Percentiles rank a stretch among this genome's conserved stretches.
Conservation (phyloP, 176 grass and related monocot species). For the Oryza brachyantha region DNA sequence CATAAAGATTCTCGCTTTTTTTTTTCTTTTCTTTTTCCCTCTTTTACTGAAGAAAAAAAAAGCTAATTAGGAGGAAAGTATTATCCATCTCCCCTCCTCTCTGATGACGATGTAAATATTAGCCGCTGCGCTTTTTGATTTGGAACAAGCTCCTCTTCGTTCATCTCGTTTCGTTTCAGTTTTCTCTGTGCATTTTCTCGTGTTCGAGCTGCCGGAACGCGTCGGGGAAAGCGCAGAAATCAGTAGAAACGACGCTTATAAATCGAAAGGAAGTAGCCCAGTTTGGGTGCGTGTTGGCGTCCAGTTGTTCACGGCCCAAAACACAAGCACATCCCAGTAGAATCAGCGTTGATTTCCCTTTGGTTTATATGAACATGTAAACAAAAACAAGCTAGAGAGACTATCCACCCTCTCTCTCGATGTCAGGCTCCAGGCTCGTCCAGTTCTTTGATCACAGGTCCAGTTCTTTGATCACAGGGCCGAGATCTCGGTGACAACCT, state of each 20-base stretch:
- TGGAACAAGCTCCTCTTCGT: background rate
- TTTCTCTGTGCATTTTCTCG: background rate
- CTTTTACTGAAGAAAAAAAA: background rate
- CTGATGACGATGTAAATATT: constrained; percentile 3
- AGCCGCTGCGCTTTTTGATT: background rate
- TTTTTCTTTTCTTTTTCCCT: background rate
- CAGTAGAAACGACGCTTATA: background rate
- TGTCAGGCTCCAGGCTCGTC: background rate
- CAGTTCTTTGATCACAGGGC: background rate
- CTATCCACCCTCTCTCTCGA: background rate
- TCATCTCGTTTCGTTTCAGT: background rate
- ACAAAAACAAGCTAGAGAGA: background rate
- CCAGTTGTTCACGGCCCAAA: background rate
- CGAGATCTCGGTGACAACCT: constrained; percentile 34
- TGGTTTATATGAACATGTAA: background rate
- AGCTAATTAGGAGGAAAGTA: background rate
- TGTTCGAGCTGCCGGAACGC: background rate
- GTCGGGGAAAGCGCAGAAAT: no score
- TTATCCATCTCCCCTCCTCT: background rate
- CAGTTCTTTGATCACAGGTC: no score
- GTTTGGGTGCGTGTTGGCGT: background rate
- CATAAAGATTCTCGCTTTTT: background rate
- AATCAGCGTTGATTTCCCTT: background rate
- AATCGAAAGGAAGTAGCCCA: background rate
- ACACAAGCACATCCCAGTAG: background rate